Evolutionary conservation across 768 basidiomycete genomes (phyloP).

Genomic region (Boletus reticuloceps): DNA sequence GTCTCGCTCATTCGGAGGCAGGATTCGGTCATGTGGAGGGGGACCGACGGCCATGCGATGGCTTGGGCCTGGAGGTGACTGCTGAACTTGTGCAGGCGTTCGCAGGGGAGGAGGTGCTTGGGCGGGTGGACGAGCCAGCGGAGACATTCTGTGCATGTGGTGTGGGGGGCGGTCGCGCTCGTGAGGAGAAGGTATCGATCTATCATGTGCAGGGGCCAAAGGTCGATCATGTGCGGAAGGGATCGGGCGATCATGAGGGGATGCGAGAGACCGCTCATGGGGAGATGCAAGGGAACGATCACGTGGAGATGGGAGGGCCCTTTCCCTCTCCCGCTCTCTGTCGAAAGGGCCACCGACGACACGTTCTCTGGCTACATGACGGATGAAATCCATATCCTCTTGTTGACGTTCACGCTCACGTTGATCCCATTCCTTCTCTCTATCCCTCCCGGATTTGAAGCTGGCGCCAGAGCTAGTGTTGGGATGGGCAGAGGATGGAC

Average conservation of each 20-base stretch:
- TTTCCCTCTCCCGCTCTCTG: slow-evolving; percentile 27
- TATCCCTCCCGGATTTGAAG: slow-evolving; percentile 25
- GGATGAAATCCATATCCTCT: slow-evolving; percentile 28
- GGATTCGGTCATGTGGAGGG: slow-evolving; percentile 24
- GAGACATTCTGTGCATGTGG: slow-evolving; percentile 26
- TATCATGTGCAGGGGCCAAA: slow-evolving; percentile 21
- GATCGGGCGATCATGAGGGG: slow-evolving; percentile 24
- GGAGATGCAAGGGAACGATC: slow-evolving; percentile 24
- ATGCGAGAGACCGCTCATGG: slow-evolving; percentile 20
- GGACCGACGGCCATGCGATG: slow-evolving; percentile 22
- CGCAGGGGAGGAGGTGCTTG: slow-evolving; percentile 17
- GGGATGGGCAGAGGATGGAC: slow-evolving; percentile 16
- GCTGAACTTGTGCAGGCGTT: slow-evolving; percentile 14
- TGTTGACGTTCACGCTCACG: slow-evolving; percentile 29
- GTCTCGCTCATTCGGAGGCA: slow-evolving; percentile 23
- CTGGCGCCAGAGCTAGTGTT: slow-evolving; percentile 19
- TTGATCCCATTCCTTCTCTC: slow-evolving; percentile 27
- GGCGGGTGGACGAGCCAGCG: slow-evolving; percentile 16
- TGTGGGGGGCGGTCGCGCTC: slow-evolving; percentile 23
- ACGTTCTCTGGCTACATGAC: slow-evolving; percentile 26
- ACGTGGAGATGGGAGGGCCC: slow-evolving; percentile 22
- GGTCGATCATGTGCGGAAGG: slow-evolving; percentile 19
- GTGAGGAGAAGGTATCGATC: slow-evolving; percentile 23
- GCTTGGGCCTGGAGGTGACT: slow-evolving; percentile 23
- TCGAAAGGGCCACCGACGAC: slow-evolving; percentile 18